phyloP scores from a whole-genome alignment of 768 basidiomycete species.

The Termitomyces sp. region DNA sequence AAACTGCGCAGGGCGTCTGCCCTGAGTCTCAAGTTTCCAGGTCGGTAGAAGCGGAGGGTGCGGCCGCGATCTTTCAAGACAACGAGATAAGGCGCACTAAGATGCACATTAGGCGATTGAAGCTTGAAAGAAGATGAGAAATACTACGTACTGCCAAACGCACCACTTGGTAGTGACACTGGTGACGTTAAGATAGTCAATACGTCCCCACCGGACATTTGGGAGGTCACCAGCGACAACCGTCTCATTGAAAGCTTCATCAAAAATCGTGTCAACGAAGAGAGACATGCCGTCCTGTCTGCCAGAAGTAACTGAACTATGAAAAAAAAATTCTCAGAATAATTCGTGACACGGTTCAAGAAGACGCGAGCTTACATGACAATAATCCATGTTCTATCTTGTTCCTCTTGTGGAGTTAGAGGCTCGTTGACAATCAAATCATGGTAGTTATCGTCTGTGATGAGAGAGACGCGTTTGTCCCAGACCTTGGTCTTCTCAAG shows the following conservation, averaged over 20 bases:
- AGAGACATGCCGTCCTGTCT: slow-evolving; percentile 66
- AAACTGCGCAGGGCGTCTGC: slow-evolving; percentile 63
- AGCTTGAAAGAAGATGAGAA: neutral
- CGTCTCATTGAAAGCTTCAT: slow-evolving; percentile 67
- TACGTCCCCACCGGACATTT: slow-evolving; percentile 76
- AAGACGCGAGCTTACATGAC: slow-evolving; percentile 49
- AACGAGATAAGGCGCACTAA: slow-evolving; percentile 75
- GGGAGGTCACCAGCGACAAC: slow-evolving; percentile 58
- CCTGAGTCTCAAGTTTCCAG: slow-evolving; percentile 57
- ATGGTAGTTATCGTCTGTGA: slow-evolving; percentile 80
- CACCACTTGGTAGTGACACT: slow-evolving; percentile 81
- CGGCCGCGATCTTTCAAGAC: slow-evolving; percentile 69
- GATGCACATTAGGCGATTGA: slow-evolving; percentile 4
- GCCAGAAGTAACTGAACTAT: slow-evolving; percentile 55
- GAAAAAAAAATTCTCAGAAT: slow-evolving; percentile 8
- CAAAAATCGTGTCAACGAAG: slow-evolving; percentile 70
- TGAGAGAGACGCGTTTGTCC: slow-evolving; percentile 72
- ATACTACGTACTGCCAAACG: slow-evolving; percentile 74
- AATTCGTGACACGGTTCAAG: neutral
- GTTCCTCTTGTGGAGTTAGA: slow-evolving; percentile 60
- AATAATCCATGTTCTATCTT: slow-evolving; percentile 72
- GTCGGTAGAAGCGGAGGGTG: slow-evolving; percentile 77
- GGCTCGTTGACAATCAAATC: slow-evolving; percentile 70
- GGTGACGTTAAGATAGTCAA: slow-evolving; percentile 87
- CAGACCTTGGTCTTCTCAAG: slow-evolving; percentile 39